Base-by-base conservation (phyloP, 495 filamentous ascomycete species). In the Penicillium longicatenatum region DNA sequence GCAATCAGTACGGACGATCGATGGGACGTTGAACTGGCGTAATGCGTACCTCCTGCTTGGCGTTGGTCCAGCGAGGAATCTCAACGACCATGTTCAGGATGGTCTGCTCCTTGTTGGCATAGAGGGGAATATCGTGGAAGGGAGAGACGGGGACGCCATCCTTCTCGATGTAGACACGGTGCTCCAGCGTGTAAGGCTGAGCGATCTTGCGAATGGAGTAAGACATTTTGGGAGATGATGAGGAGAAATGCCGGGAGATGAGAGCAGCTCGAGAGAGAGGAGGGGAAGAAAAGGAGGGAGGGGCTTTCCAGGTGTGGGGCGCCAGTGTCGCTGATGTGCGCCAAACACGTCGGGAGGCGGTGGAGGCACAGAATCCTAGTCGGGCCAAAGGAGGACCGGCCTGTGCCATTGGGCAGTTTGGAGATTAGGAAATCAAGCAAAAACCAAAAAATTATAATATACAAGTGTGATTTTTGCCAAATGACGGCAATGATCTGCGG, bases 1-100 rank as follows among this genome's bases (percentile, higher is more conserved):
- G 66, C 57, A 33, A 61, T 60, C 9, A 43, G 41, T 33, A 46
- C 44, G n/a, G 21, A 58, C 24, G 12, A 21, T 57, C 10, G 10
- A 58, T n/a, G 46, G 39, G 29, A 52, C 14, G 31, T 3, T 9
- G 24, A 12, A 11, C 2, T 50, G 30, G 45, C 2, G 30, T 19
- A 19, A 39, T 29, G 45, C 70, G 53, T 80, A 95, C 93, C 89
- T 98, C 94, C 76, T 92, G 87, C 87, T 99, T 99, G 65, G 89
- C 95, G 80, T 99, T 99, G 74, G 93, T 97, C 95, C 95, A 99
- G 78, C 95, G 86, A 44, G 95, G 95, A 68, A 98, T 97, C 86
- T 98, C 95, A 59, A 98, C 95, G 50, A 99, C 78, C 95, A 99
- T 99, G 86, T 99, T 99, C 67, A 98, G 83, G 68, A 99, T 75